Percentiles rank a stretch among this genome's conserved stretches.
phyloP scores from a whole-genome alignment of 306 rosid species.

The peach (Prunus persica) region Prunus_persica_NCBIv2 NC_034009.1:5294501-5295000 shows the following conservation, averaged over 20 bases:
- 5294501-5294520: slow-evolving; percentile 59
- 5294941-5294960: slow-evolving; percentile 46
- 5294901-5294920: slow-evolving; percentile 50
- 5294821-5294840: background rate
- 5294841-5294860: slow-evolving; percentile 71
- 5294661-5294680: slow-evolving; percentile 48
- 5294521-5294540: slow-evolving; percentile 65
- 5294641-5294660: slow-evolving; percentile 61
- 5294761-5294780: slow-evolving; percentile 4
- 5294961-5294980: slow-evolving; percentile 41
- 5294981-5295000: slow-evolving; percentile 35
- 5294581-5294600: background rate
- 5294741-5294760: slow-evolving; percentile 39
- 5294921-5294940: slow-evolving; percentile 55
- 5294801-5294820: background rate
- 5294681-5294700: slow-evolving; percentile 63
- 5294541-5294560: slow-evolving; percentile 7
- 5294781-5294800: background rate
- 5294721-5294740: slow-evolving; percentile 72
- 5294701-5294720: slow-evolving; percentile 63
- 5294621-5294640: slow-evolving; percentile 9
- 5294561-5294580: background rate
- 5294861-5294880: slow-evolving; percentile 51
- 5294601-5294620: background rate
- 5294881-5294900: slow-evolving; percentile 54